Evolutionary conservation across 352 stramenopile genomes (phyloP).

Genomic region (Phytophthora multivora): DNA sequence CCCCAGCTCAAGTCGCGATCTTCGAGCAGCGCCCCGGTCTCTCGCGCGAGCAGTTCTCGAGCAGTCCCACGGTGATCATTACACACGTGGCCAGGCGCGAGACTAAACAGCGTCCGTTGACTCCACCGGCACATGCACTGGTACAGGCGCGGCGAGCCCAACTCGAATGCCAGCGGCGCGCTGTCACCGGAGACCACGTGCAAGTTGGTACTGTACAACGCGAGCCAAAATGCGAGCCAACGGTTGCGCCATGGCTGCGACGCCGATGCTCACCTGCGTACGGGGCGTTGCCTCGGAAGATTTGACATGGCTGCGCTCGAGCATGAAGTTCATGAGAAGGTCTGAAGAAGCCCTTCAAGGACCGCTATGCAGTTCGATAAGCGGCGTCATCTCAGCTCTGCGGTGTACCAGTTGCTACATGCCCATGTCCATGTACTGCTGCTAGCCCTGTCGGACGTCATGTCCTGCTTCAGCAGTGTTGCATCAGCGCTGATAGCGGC

Average conservation of each 20-base stretch:
- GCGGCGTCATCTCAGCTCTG: neutral
- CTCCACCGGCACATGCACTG: slow-evolving; percentile 3
- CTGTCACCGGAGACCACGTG: slow-evolving; percentile 17
- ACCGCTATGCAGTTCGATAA: neutral
- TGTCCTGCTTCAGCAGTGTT: no score
- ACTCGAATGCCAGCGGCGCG: slow-evolving; percentile 23
- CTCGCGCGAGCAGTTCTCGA: neutral
- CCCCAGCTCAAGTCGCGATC: slow-evolving; percentile 20
- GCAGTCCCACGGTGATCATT: slow-evolving; percentile 35
- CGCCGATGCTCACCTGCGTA: neutral
- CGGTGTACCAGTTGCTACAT: no score
- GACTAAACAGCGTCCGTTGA: slow-evolving; percentile 12
- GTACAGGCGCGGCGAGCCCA: slow-evolving; percentile 7
- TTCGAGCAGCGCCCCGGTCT: slow-evolving; percentile 5
- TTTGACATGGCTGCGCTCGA: slow-evolving; percentile 23
- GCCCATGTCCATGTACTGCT: no score
- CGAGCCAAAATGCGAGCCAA: neutral
- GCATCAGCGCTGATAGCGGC: no score
- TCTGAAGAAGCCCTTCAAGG: slow-evolving; percentile 1
- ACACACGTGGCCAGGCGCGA: slow-evolving; percentile 27
- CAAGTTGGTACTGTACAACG: no score
- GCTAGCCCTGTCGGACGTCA: no score
- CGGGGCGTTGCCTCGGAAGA: slow-evolving; percentile 4
- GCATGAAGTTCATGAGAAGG: slow-evolving; percentile 4
- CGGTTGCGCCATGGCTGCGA: neutral